Percentiles rank a stretch among this genome's conserved stretches.
These are phyloP conservation scores for Fusarium devonianum DNA, from an alignment of 2,329 filamentous ascomycete species.

Conservation along the genomic window DNA sequence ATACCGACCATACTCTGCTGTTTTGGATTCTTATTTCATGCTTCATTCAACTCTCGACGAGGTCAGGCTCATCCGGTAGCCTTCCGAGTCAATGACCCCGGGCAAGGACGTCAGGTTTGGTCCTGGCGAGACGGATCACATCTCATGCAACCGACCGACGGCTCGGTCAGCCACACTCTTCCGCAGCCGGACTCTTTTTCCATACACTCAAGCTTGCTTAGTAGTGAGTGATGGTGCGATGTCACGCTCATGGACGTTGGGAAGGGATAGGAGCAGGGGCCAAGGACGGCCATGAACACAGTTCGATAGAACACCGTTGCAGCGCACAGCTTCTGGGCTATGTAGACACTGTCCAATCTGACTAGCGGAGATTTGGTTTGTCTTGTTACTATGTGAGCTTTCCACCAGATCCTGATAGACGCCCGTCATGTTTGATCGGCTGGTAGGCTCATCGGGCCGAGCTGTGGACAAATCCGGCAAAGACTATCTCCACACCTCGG, in stretches of 20 bases:
- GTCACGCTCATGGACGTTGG: not conserved
- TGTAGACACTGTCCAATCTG: conserved; percentile 21
- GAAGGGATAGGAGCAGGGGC: conserved; percentile 12
- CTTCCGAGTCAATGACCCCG: conserved; percentile 15
- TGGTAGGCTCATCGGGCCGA: conserved; percentile 36
- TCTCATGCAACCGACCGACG: conserved; percentile 34
- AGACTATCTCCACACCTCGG: conserved; percentile 19
- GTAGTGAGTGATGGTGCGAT: conserved; percentile 4
- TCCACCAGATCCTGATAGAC: conserved; percentile 18
- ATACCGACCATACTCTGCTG: not conserved
- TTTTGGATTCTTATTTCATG: not conserved
- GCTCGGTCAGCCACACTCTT: conserved; percentile 25
- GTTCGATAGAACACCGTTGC: conserved; percentile 31
- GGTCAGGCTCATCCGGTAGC: not conserved
- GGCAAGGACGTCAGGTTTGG: conserved; percentile 10
- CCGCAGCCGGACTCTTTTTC: conserved; percentile 9
- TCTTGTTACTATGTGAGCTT: conserved; percentile 18
- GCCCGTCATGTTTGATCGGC: conserved; percentile 27
- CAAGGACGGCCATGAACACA: conserved; percentile 11
- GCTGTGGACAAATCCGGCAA: conserved; percentile 30
- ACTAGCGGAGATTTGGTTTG: conserved; percentile 1
- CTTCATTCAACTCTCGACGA: not conserved
- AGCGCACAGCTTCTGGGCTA: conserved; percentile 6
- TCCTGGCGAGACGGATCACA: conserved; percentile 21
- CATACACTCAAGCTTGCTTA: conserved; percentile 4